phyloP scores from a whole-genome alignment of 345 rosid genomes.

The Lepidium sativum region DNA sequence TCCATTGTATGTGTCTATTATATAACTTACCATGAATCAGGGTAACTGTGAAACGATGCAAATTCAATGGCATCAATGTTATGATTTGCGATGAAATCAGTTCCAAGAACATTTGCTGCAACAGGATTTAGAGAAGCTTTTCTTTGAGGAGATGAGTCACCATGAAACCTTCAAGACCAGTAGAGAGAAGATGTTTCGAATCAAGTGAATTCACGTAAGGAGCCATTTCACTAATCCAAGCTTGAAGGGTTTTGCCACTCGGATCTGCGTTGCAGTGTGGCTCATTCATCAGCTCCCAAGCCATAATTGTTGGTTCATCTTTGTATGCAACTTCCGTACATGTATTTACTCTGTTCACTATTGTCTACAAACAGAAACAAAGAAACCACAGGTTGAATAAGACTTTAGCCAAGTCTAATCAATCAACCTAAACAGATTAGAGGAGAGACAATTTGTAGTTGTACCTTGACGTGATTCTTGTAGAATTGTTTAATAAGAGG shows the following conservation, averaged over 20 bases:
- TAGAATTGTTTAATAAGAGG: conserved; percentile 12
- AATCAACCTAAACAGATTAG: too few relatives aligned
- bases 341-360: conserved; percentile 55
- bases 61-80: conserved; percentile 48
- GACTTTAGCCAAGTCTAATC: too few relatives aligned
- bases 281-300: conserved; percentile 90
- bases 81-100: conserved; percentile 66
- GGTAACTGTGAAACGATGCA: conserved; percentile 58
- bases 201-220: conserved; percentile 57
- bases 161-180: conserved; percentile 80
- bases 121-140: conserved; percentile 25
- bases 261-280: conserved; percentile 47
- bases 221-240: conserved; percentile 66
- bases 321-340: conserved; percentile 54
- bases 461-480: conserved; percentile 25
- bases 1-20: not conserved
- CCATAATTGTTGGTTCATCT: conserved; percentile 71
- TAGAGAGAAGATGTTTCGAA: conserved; percentile 42
- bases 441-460: not conserved
- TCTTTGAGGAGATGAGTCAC: conserved; percentile 36
- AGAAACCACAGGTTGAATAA: not conserved
- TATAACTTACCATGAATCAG: conserved; percentile 55
- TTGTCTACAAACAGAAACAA: conserved; percentile 29
- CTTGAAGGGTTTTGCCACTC: conserved; percentile 45
- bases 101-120: conserved; percentile 32